Percentiles rank a stretch among this genome's conserved stretches.
Conservation (phyloP, 257 asterid species). For the Ehretia macrophylla region DNA sequence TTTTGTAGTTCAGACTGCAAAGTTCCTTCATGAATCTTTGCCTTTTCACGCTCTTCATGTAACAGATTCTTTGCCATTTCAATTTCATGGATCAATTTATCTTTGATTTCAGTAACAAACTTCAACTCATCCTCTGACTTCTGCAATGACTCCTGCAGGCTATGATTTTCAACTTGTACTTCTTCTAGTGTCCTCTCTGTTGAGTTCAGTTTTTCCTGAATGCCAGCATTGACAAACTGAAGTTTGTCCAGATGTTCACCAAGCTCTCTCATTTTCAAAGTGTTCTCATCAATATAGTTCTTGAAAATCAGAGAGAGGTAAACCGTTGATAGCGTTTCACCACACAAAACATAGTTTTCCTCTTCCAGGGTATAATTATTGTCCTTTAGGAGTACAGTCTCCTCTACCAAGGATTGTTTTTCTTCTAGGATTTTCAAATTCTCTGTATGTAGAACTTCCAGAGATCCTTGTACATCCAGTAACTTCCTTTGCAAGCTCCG, state of each 20-base stretch:
- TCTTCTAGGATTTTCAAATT: slow-evolving; percentile 38
- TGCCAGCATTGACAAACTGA: slow-evolving; percentile 31
- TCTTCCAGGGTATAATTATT: slow-evolving; percentile 44
- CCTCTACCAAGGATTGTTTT: slow-evolving; percentile 41
- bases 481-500: slow-evolving; percentile 23
- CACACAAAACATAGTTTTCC: slow-evolving; percentile 44
- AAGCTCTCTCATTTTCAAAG: slow-evolving; percentile 39
- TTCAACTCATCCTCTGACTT: too few relatives aligned
- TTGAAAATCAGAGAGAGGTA: slow-evolving; percentile 48
- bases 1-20: too few relatives aligned
- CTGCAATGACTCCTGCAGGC: too few relatives aligned
- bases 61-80: too few relatives aligned
- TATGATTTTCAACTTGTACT: too few relatives aligned
- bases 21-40: too few relatives aligned
- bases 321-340: slow-evolving; percentile 46
- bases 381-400: slow-evolving; percentile 36
- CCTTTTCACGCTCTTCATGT: too few relatives aligned
- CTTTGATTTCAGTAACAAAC: too few relatives aligned
- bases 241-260: slow-evolving; percentile 38
- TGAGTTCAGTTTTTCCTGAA: slow-evolving; percentile 39
- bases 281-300: slow-evolving; percentile 50
- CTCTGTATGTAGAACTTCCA: slow-evolving; percentile 41
- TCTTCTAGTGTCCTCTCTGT: slow-evolving; percentile 49
- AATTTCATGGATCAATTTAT: too few relatives aligned
- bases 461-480: slow-evolving; percentile 32